Evolutionary conservation across 2,329 filamentous ascomycete species (phyloP).

Genomic region (Venturia carpophila): DNA sequence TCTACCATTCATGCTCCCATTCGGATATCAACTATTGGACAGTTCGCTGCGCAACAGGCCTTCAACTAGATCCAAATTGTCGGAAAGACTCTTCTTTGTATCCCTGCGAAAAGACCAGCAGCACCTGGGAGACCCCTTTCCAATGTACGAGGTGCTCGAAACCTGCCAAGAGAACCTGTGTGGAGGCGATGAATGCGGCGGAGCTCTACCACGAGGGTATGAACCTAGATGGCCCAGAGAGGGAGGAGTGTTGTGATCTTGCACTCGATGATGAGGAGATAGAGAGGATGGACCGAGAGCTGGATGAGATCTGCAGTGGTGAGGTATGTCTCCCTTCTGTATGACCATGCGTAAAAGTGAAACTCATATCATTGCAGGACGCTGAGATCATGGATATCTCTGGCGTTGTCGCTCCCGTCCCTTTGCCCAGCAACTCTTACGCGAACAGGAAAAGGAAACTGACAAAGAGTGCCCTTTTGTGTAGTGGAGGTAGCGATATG

Average conservation of each 20-base stretch:
- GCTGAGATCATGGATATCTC: neutral
- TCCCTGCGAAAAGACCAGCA: neutral
- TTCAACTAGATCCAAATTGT: conserved; percentile 2
- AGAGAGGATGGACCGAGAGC: conserved; percentile 10
- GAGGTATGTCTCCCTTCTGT: neutral
- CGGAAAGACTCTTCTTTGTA: neutral
- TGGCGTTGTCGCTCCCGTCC: neutral
- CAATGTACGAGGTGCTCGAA: conserved; percentile 1
- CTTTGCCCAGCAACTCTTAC: neutral
- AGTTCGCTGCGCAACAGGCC: neutral
- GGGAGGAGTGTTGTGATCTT: conserved; percentile 1
- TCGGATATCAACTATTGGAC: neutral
- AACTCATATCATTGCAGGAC: neutral
- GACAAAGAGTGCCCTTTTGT: neutral
- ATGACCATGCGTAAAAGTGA: neutral
- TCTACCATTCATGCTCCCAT: neutral
- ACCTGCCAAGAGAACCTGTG: neutral
- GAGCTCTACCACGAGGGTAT: neutral
- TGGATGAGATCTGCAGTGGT: neutral
- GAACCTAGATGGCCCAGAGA: neutral
- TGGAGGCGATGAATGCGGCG: neutral
- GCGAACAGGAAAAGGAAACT: conserved; percentile 4
- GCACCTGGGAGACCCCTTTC: neutral
- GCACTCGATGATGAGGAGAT: conserved; percentile 5
- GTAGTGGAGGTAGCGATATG: neutral